Conservation (phyloP, 148 eudicot species). For the Drosera capensis region DNA sequence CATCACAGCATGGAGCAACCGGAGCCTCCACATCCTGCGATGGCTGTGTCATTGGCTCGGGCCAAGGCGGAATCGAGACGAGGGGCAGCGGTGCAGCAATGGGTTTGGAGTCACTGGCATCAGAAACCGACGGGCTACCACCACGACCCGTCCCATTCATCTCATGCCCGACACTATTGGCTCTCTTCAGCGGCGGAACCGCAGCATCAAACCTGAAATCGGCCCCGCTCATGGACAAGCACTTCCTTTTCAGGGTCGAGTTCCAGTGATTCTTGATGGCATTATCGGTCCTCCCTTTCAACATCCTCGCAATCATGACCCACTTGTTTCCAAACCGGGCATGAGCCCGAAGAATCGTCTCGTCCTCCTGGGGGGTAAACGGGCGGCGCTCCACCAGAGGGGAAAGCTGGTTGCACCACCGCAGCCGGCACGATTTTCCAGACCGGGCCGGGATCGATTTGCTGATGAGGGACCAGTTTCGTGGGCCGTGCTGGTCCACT, state of each 20-base stretch:
- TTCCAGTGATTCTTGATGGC: conserved; percentile 63
- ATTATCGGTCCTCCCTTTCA: conserved; percentile 50
- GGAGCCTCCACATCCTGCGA: conserved; percentile 5
- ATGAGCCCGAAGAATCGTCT: conserved; percentile 34
- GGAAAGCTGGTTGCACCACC: conserved; percentile 59
- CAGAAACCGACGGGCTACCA: conserved; percentile 33
- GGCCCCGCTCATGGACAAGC: conserved; percentile 23
- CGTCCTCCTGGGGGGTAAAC: conserved; percentile 41
- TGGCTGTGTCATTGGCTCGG: too few relatives aligned
- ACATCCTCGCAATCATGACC: conserved; percentile 45
- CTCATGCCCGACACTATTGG: conserved; percentile 33
- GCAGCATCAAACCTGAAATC: too few relatives aligned
- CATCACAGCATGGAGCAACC: conserved; percentile 6
- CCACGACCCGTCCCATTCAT: conserved; percentile 8
- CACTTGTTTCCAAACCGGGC: conserved; percentile 45
- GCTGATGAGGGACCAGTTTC: conserved; percentile 54
- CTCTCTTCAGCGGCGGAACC: conserved; percentile 33
- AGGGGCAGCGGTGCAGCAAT: conserved; percentile 10
- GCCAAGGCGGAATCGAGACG: conserved; percentile 16
- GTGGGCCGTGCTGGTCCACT: conserved; percentile 35
- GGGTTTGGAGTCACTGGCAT: conserved; percentile 25
- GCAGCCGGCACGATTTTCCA: conserved; percentile 45
- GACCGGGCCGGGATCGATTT: conserved; percentile 48
- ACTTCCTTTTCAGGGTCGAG: conserved; percentile 42
- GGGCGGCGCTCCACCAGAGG: conserved; percentile 53